These are phyloP conservation scores for Cnidoscolus chayamansa DNA, from an alignment of 441 rosid genomes.

Conservation along the genomic window DNA sequence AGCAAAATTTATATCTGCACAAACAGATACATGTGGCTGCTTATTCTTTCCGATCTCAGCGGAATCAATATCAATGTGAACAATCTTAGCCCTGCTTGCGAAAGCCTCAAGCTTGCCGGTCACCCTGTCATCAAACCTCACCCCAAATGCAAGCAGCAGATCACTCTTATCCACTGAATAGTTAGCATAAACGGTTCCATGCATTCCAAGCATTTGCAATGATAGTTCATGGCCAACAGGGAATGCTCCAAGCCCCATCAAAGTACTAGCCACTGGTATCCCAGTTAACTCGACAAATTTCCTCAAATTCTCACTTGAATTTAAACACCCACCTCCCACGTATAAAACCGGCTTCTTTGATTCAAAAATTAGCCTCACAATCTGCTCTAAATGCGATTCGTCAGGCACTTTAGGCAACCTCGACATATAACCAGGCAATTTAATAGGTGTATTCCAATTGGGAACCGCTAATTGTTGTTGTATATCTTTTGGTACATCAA, in stretches of 20 bases:
- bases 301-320: constrained; percentile 71
- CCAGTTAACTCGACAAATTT: constrained; percentile 82
- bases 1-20: constrained; percentile 78
- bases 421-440: constrained; percentile 68
- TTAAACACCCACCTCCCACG: constrained; percentile 96
- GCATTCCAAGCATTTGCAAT: constrained; percentile 93
- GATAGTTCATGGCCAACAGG: constrained; percentile 63
- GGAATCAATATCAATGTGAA: constrained; percentile 86
- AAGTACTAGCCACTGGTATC: constrained; percentile 90
- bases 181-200: constrained; percentile 91
- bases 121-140: constrained; percentile 92
- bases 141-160: constrained; percentile 85
- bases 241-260: constrained; percentile 89
- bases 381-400: constrained; percentile 57
- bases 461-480: constrained; percentile 89
- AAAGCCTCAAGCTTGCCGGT: constrained; percentile 92
- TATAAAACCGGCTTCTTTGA: constrained; percentile 85
- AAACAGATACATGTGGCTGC: constrained; percentile 86
- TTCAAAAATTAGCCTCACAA: constrained; percentile 70
- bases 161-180: constrained; percentile 84
- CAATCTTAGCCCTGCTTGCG: constrained; percentile 90
- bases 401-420: constrained; percentile 68
- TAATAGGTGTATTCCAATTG: constrained; percentile 54
- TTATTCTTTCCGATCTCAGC: constrained; percentile 98
- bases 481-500: constrained; percentile 88